Evolutionary conservation across 2,329 filamentous ascomycete genomes (phyloP), one percentile per base, ranked within the genome.

Genomic region (Xylaria arbuscula): DNA sequence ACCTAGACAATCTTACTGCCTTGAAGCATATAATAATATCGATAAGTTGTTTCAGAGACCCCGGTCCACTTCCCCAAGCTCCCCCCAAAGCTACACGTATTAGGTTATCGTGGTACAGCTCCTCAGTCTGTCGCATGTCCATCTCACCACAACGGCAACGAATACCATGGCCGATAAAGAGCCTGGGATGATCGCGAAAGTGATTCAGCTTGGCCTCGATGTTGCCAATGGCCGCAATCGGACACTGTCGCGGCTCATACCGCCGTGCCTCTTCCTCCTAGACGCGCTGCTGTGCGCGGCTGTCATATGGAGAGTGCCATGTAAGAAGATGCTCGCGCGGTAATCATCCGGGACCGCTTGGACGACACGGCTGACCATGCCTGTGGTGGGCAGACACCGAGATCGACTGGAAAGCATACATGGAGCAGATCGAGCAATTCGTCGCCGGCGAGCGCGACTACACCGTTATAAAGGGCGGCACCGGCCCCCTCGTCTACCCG

Each of bases 351-450:
- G 11, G 10, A 13, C 13, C 15, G 45, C 42, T 28, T 42, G 24
- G 5, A 8, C 36, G 9, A n/a, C 13, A 36, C 17, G 53, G 65
- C 53, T 53, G 7, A 64, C 22, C 17, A 50, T 17, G 9, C 2
- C 17, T 22, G 13, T 11, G 17, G 7, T 34, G 22, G 28, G 56
- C 73, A 86, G 96, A 99, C 79, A 99, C 96, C 51, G 96, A 99
- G 81, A 99, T 99, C 77, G 96, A 99, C 82, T 99, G 95, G 95
- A 87, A 87, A 67, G 93, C 96, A 0, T 99, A 99, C 81, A 98
- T 99, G 94, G 88, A 98, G 79, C 96, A 99, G 77, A 86, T 98
- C 53, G 82, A 87, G 48, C 90, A 94, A 74, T 96, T 92, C 76
- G 83, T 94, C 54, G 85, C 88, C 19, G 96, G 96, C 76, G 94